Evolutionary conservation across 1,139 yeast species (phyloP).

Genomic region (Lizanozyma gosingica): DNA sequence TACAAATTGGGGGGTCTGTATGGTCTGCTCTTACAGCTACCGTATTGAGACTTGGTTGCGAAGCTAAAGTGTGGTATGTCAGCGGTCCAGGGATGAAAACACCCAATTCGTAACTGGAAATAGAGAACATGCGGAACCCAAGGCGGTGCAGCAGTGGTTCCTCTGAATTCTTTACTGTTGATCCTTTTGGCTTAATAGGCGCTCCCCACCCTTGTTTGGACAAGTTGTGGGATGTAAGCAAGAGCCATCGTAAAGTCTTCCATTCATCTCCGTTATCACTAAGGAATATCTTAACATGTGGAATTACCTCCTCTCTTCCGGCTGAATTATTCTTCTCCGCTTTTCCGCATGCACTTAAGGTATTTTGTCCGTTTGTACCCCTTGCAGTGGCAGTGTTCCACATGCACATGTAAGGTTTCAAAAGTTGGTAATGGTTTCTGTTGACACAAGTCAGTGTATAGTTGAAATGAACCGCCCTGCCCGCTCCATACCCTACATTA

Average conservation of each 20-base stretch:
- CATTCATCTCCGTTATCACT: conserved; percentile 43
- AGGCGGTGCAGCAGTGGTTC: conserved; percentile 6
- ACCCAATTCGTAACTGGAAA: conserved; percentile 50
- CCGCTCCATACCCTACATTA: conserved; percentile 38
- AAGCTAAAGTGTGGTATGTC: conserved; percentile 13
- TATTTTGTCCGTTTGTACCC: conserved; percentile 1
- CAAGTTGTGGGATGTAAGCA: conserved; percentile 59
- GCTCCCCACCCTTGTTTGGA: conserved; percentile 69
- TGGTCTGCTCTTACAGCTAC: conserved; percentile 18
- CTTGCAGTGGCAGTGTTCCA: conserved; percentile 18
- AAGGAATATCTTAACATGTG: conserved; percentile 32
- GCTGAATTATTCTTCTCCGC: too few relatives aligned
- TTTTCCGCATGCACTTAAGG: too few relatives aligned
- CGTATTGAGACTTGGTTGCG: conserved; percentile 33
- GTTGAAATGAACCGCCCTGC: conserved; percentile 49
- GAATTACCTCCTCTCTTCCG: conserved; percentile 27
- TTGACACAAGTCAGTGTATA: conserved; percentile 16
- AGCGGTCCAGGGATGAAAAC: conserved; percentile 29
- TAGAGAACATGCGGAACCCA: conserved; percentile 15
- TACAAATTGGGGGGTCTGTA: conserved; percentile 23
- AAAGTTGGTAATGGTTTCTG: conserved; percentile 21
- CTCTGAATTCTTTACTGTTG: conserved; percentile 8
- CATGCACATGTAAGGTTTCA: conserved; percentile 24
- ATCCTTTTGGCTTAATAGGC: conserved; percentile 12
- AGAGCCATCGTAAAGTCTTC: conserved; percentile 46